A percentile compares a stretch with the other conserved stretches of the same genome.
Conservation (phyloP, 495 filamentous ascomycete species). For the Bacidia gigantensis region DNA sequence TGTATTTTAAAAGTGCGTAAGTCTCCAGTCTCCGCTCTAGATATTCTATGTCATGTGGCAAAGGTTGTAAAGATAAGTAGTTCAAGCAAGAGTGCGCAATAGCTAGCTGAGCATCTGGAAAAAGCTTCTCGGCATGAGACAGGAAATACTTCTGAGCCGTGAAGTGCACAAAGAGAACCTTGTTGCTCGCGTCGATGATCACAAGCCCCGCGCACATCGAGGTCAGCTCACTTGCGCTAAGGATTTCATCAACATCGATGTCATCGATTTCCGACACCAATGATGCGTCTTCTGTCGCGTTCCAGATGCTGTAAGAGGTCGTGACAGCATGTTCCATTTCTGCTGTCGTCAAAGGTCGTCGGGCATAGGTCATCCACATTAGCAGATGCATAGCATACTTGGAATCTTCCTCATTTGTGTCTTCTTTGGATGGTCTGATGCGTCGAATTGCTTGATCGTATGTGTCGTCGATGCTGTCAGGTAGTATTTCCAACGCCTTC, state of each 20-base stretch:
- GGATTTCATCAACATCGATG: slow-evolving; percentile 29
- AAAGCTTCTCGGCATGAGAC: slow-evolving; percentile 22
- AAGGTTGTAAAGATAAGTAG: slow-evolving; percentile 30
- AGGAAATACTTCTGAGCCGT: slow-evolving; percentile 41
- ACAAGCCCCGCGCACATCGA: slow-evolving; percentile 42
- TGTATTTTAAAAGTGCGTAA: no score
- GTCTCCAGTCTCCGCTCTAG: neutral
- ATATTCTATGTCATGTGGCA: slow-evolving; percentile 14
- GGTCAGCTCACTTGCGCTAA: slow-evolving; percentile 26
- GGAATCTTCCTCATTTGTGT: slow-evolving; percentile 6
- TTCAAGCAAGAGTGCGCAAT: slow-evolving; percentile 30
- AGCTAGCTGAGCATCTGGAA: slow-evolving; percentile 22
- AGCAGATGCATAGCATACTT: slow-evolving; percentile 27
- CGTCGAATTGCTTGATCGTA: slow-evolving; percentile 33
- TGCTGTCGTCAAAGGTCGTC: slow-evolving; percentile 24
- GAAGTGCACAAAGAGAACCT: slow-evolving; percentile 41
- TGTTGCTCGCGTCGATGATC: slow-evolving; percentile 32
- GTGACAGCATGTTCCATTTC: slow-evolving; percentile 39
- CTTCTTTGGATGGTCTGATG: slow-evolving; percentile 26
- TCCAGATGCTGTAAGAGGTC: slow-evolving; percentile 15
- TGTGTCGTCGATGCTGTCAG: slow-evolving; percentile 22
- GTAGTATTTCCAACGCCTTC: slow-evolving; percentile 24
- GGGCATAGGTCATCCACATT: slow-evolving; percentile 32
- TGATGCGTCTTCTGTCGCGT: neutral
- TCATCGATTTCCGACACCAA: neutral